Evolutionary conservation across 2,329 filamentous ascomycete genomes (phyloP), one percentile per base, ranked within the genome.

Genomic region (Allantophomopsis cytisporea): DNA sequence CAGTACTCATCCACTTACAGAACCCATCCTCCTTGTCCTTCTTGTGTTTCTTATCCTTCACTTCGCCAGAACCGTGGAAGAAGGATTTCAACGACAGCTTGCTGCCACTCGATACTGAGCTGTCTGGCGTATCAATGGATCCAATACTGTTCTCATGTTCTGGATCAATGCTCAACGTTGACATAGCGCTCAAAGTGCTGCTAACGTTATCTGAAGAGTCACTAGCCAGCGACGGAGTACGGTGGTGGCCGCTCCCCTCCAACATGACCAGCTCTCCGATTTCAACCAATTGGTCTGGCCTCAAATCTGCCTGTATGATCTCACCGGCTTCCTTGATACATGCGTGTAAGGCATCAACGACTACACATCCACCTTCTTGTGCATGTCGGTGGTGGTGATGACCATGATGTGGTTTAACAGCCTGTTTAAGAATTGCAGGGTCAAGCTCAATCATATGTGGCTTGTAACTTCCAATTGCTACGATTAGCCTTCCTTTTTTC

Each of bases 241-340:
- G n/a, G 13, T 17, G n/a, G 13, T 14, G 14, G 16, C n/a, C n/a
- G 16, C 31, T 34, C 13, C 16, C 31, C 13, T 34, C 31, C 21
- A 79, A 64, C 69, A 78, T 75, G 11, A 76, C 71, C 4, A 95
- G 63, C 54, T 95, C 88, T 3, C 88, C 89, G 1, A 95, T 63
- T 57, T 95, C 89, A 1, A 94, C 83, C 3, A 95, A 70, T 49
- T 93, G 80, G 35, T 76, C 70, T 0, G 83, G 77, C 16, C 68
- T 67, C 20, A 95, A 64, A 0, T 76, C 78, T 0, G 85, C 84
- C 47, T 85, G 75, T 8, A 93, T 80, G 36, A 96, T 66, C 62
- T 96, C 89, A 0, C 89, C 89, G 0, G 88, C 83, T 54, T 94
- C 85, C 49, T 79, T 78, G 34, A 94, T 57, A 35, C 81, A 87